Base-by-base conservation (phyloP, 2,329 filamentous ascomycete species). In the Beauveria rudraprayagi region DNA sequence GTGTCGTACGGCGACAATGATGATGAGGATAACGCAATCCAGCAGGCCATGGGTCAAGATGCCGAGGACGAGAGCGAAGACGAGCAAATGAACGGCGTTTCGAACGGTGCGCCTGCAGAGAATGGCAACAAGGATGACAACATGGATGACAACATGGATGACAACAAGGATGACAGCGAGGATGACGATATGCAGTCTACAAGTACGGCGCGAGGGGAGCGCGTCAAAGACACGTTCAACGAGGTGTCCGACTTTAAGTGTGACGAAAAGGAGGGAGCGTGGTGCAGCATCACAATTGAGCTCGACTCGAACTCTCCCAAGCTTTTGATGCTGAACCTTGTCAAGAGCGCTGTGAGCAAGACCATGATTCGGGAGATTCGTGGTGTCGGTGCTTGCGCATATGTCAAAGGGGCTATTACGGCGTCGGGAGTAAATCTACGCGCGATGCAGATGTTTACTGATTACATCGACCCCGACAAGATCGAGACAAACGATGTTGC, bases 401-500 rank as follows among this genome's bases (percentile, higher is more conserved):
- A 84, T 64, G 87, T 87, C 51, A 76, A 80, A 14, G 85, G 83
- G 62, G 80, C 86, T 48, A 84, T 97, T 60, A 83, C 91, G 67
- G 93, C 91, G 1, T 84, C 88, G 28, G 94, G 94, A 62, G 88
- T 92, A 67, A 99, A 97, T 74, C 80, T 99, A 47, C 81, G 84
- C 65, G 92, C 92, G 28, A 96, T 99, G 89, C 92, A 94, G 72
- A 86, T 89, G 63, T 94, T 91, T 73, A 84, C 88, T 68, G 85
- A 94, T 69, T 86, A 89, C 72, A 90, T 97, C 76, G 87, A 97
- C 74, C 90, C 91, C 1, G 86, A 96, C 76, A 84, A 83, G 60
- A 87, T 96, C 69, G 86, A 89, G 74, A 97, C 93, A 66, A 99
- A 99, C 78, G 93, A 96, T 68, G 92, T 97, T 65, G 87, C 87